Evolutionary conservation across 176 grass and related monocot species (phyloP).

Genomic region (Aegilops bicornis): DNA sequence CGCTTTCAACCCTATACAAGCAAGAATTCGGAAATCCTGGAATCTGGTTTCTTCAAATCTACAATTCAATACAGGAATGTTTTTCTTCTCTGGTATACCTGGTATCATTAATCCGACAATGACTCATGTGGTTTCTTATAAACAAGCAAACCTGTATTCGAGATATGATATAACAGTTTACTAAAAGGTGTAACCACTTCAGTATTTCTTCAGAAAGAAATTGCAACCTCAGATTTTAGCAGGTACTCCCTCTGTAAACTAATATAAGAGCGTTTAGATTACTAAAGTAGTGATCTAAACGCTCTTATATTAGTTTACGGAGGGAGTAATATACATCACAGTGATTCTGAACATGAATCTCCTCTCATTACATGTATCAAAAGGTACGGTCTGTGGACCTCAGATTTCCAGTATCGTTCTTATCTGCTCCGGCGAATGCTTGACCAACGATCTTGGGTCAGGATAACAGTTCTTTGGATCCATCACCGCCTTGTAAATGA

Average conservation of each 20-base stretch:
- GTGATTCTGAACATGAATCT: neutral
- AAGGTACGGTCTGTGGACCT: slow-evolving; percentile 15
- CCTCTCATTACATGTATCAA: slow-evolving; percentile 13
- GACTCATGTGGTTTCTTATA: neutral
- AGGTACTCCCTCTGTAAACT: neutral
- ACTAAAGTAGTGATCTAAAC: too few species aligned
- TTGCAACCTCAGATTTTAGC: neutral
- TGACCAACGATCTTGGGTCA: slow-evolving; percentile 74
- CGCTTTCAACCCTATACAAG: neutral
- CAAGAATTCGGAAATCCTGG: neutral
- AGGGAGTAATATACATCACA: slow-evolving; percentile 12
- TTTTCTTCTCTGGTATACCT: neutral
- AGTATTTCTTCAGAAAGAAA: slow-evolving; percentile 17
- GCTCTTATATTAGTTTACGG: too few species aligned
- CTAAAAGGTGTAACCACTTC: neutral
- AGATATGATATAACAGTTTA: slow-evolving; percentile 22
- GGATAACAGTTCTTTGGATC: slow-evolving; percentile 91
- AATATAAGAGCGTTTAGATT: too few species aligned
- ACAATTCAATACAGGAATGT: neutral
- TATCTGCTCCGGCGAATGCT: slow-evolving; percentile 88
- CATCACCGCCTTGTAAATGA: slow-evolving; percentile 68
- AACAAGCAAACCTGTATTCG: neutral
- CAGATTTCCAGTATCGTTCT: slow-evolving; percentile 92
- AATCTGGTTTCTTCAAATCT: neutral
- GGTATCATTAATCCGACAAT: neutral